Conservation (phyloP, 83 land plant species). For the Larix sibirica region DNA sequence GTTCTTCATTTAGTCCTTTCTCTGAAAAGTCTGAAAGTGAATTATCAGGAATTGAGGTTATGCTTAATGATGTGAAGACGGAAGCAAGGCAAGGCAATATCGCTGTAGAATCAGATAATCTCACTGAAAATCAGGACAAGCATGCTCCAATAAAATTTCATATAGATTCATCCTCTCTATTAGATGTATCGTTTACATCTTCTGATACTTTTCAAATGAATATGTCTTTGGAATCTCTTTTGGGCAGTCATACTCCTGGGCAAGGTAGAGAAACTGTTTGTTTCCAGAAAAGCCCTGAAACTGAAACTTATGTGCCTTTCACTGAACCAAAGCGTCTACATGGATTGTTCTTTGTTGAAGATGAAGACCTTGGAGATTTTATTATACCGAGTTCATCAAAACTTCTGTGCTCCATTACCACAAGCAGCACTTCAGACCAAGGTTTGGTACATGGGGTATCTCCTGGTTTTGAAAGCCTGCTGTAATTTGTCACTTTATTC, state of each 20-base stretch:
- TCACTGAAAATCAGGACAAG: neutral
- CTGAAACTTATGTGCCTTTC: neutral
- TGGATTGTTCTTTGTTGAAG: conserved; percentile 10
- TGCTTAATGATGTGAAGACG: neutral
- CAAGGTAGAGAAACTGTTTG: neutral
- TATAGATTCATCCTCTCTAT: conserved; percentile 6
- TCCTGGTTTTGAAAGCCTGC: conserved; percentile 3
- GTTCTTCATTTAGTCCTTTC: neutral
- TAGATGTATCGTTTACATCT: conserved; percentile 5
- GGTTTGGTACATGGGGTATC: neutral
- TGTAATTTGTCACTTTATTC: neutral
- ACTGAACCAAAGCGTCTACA: conserved; percentile 13
- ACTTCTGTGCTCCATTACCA: neutral
- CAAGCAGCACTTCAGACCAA: neutral
- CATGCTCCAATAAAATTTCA: neutral
- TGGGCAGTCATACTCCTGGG: neutral
- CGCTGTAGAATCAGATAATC: neutral
- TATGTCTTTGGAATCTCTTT: conserved; percentile 10
- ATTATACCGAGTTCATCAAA: neutral
- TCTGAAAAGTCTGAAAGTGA: neutral
- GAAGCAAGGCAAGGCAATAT: neutral
- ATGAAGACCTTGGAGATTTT: conserved; percentile 13
- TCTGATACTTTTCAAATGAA: neutral
- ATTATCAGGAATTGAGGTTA: neutral
- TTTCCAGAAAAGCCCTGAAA: neutral